Base-by-base conservation (phyloP, 805 yeast genomes). In the Candida multigemmis region DNA sequence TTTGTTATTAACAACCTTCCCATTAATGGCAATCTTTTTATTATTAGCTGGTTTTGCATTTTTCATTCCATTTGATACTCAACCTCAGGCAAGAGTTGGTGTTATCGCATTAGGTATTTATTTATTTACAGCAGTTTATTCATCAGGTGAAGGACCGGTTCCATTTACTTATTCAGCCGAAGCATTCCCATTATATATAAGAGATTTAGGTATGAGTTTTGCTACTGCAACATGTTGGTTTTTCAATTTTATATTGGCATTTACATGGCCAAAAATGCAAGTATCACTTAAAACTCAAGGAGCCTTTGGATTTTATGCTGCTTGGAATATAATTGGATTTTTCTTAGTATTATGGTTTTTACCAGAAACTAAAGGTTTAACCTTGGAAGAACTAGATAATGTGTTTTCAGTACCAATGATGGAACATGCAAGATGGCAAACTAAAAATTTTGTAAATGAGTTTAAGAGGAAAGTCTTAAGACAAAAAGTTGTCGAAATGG, bases 81-180 rank as follows among this genome's bases (percentile, higher is more conserved):
- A 52, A 18, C 41, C 46, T 9, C 50, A 68, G 6, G 77, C 76
- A 4, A 66, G 82, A 42, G 53, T 78, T 33, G 95, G 76, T 3
- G 65, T 78, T 28, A 74, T 82, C 30, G 62, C 79, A 5, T 57
- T 74, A 34, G 93, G 91, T 38, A 76, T 84, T 32, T 84, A 84
- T 48, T 46, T 84, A 16, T 83, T 70, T 52, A 61, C 84, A 0
- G 66, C 73, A 22, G 77, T 79, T 30, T 84, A 84, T 54, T 80
- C 93, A 1, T 73, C 82, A 3, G 89, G 93, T 30, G 84, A 80
- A 50, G 94, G 94, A 23, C 93, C 91, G 9, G 91, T 84, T 23
- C 93, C 94, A 3, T 84, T 84, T 58, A 79, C 91, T 2, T 81
- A 84, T 46, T 77, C 86, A 14, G 93, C 94, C 7, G 94, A 84